A percentile compares a stretch with the other conserved stretches of the same genome.
phyloP scores from a whole-genome alignment of 2,329 filamentous ascomycete species.

The Phialophora expanda region DNA sequence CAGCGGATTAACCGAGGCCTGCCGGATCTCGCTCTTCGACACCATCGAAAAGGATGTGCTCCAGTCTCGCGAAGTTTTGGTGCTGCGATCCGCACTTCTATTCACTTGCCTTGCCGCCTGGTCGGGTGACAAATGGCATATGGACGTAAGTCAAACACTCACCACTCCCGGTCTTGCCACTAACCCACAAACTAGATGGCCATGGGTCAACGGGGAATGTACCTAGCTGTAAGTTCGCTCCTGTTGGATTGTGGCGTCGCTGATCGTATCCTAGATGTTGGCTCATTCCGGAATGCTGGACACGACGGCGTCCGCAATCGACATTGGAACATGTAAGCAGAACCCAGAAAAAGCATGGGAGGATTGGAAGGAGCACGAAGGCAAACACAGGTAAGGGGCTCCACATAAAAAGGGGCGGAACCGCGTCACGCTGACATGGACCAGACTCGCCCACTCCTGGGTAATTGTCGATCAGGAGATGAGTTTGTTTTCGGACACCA shows the following conservation, averaged over 20 bases:
- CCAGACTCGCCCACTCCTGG: constrained; percentile 74
- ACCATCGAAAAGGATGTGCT: constrained; percentile 74
- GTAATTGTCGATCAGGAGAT: constrained; percentile 76
- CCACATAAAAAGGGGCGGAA: constrained; percentile 4
- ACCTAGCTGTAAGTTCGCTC: constrained; percentile 61
- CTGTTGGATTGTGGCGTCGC: constrained; percentile 1
- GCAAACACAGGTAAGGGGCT: constrained; percentile 62
- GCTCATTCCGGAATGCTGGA: constrained; percentile 72
- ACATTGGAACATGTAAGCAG: constrained; percentile 51
- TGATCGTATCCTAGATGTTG: constrained; percentile 60
- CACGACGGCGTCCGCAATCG: constrained; percentile 53
- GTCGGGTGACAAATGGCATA: constrained; percentile 78
- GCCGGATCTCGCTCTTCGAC: constrained; percentile 73
- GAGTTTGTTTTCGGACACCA: constrained; percentile 68
- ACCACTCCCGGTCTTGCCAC: constrained; percentile 5
- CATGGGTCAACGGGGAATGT: constrained; percentile 76
- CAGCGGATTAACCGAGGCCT: constrained; percentile 71
- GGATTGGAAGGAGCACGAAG: constrained; percentile 69
- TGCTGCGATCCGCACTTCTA: constrained; percentile 68
- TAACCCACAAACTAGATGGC: constrained; percentile 54
- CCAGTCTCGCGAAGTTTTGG: constrained; percentile 68
- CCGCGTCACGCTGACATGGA: constrained; percentile 20
- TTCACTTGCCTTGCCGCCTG: constrained; percentile 72
- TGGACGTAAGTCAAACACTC: constrained; percentile 56
- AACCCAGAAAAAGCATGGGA: constrained; percentile 63